Base-by-base conservation (phyloP, 371 early-diverging fungal genomes). In the Mucor saturninus region DNA sequence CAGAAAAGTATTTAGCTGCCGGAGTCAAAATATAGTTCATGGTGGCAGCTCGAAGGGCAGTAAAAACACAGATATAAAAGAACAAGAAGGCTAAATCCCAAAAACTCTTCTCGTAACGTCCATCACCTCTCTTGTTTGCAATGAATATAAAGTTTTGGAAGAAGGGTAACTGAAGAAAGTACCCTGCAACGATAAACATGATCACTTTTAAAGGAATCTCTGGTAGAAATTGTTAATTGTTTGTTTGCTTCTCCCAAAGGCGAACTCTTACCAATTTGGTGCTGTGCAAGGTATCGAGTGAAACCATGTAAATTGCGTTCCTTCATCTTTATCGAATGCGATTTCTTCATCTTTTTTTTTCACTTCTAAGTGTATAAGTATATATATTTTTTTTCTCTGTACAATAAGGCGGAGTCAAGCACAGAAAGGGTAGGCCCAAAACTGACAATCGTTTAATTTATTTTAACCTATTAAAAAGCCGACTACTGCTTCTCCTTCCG, bases 11-110 rank as follows among this genome's bases (percentile, higher is more conserved):
- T 28, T 64, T 48, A 14, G 84, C 86, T 54, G 88, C 59, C 7
- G 91, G 90, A 51, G 77, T 76, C 15, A 90, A 72, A 1, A 89
- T 35, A 50, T 74, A 64, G 39, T 78, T 62, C 85, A 88, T 89
- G 13, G 72, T 59, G 31, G 71, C 59, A 5, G 86, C 86, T 4
- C 90, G 80, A 40, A 85, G 46, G 28, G 85, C 73, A n/a, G 90
- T 89, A 53, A 89, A 89, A 28, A 78, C 77, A 29, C 83, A 76
- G 31, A 87, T 76, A 72, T 87, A 88, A 72, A 87, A 85, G 45
- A 78, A 62, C 8, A 89, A 67, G 57, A 83, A 86, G 38, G 76
- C 80, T 3, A 85, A 37, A 54, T 91, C 91, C 61, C 73, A 76
- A 38, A 68, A 60, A 52, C 83, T 78, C 61, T 88, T 86, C 26